These are phyloP conservation scores for Ulmus americana DNA, from an alignment of 331 rosid species.

Conservation along the genomic window DNA sequence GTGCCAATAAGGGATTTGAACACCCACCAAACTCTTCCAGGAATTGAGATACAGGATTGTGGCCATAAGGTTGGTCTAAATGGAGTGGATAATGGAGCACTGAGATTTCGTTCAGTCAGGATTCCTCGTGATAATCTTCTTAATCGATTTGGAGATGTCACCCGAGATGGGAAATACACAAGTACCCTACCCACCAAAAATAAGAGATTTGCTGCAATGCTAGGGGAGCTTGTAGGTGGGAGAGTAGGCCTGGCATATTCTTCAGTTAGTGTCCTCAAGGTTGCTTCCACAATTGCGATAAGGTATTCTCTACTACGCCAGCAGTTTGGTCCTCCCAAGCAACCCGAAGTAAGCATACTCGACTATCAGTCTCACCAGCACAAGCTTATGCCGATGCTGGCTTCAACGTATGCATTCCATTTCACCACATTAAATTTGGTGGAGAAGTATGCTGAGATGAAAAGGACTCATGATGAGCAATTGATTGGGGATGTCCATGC, in stretches of 20 bases:
- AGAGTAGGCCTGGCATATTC: slow-evolving; percentile 94
- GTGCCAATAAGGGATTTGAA: slow-evolving; percentile 82
- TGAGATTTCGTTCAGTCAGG: slow-evolving; percentile 73
- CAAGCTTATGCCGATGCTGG: slow-evolving; percentile 98
- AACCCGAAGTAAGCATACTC: slow-evolving; percentile 81
- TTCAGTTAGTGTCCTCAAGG: slow-evolving; percentile 82
- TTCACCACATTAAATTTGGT: slow-evolving; percentile 59
- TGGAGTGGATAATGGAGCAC: slow-evolving; percentile 95
- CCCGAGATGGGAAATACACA: slow-evolving; percentile 83
- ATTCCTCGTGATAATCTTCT: slow-evolving; percentile 93
- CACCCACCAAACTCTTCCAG: slow-evolving; percentile 85
- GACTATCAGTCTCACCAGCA: slow-evolving; percentile 98
- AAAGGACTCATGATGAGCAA: slow-evolving; percentile 67
- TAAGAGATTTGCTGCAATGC: slow-evolving; percentile 85
- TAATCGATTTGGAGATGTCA: slow-evolving; percentile 89
- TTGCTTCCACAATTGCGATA: slow-evolving; percentile 71
- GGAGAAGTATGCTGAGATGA: slow-evolving; percentile 78
- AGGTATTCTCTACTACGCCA: slow-evolving; percentile 89
- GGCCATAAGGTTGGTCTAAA: slow-evolving; percentile 92
- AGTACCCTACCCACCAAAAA: slow-evolving; percentile 68
- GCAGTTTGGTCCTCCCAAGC: slow-evolving; percentile 92
- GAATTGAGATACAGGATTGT: slow-evolving; percentile 91
- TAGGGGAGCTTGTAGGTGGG: slow-evolving; percentile 98
- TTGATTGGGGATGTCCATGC: slow-evolving; percentile 82
- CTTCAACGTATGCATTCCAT: slow-evolving; percentile 87